These are phyloP conservation scores for Pseudopithomyces chartarum DNA, from an alignment of 2,329 filamentous ascomycete species.

Conservation along the genomic window DNA sequence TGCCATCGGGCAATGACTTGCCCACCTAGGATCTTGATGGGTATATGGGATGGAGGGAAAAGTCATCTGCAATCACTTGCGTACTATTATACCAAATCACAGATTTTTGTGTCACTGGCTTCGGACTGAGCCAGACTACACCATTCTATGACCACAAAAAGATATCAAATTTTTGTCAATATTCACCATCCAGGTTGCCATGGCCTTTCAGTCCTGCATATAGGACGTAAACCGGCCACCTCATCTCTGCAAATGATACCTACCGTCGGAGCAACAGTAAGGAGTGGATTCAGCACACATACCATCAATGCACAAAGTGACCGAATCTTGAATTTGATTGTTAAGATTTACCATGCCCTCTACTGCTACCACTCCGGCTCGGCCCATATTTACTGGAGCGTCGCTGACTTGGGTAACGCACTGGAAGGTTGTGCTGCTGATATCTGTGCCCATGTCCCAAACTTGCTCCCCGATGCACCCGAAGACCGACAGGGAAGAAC, in stretches of 20 bases:
- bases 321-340: background rate
- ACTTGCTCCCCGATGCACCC: constrained; percentile 4
- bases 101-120: too few species aligned
- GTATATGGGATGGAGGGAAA: too few species aligned
- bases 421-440: background rate
- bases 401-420: background rate
- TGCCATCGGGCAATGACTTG: too few species aligned
- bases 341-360: background rate
- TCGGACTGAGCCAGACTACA: too few species aligned
- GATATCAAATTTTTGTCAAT: too few species aligned
- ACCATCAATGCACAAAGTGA: background rate
- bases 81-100: too few species aligned
- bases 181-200: too few species aligned
- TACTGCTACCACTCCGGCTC: constrained; percentile 3
- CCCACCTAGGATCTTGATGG: too few species aligned
- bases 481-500: constrained; percentile 9
- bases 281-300: background rate
- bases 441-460: constrained; percentile 6
- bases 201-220: too few species aligned
- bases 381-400: background rate
- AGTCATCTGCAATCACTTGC: too few species aligned
- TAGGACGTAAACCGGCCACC: too few species aligned
- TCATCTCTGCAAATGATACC: background rate
- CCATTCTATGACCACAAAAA: too few species aligned
- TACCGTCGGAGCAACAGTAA: background rate